Evolutionary conservation across 2,329 filamentous ascomycete species (phyloP).

Genomic region (Grosmannia penicillata): DNA sequence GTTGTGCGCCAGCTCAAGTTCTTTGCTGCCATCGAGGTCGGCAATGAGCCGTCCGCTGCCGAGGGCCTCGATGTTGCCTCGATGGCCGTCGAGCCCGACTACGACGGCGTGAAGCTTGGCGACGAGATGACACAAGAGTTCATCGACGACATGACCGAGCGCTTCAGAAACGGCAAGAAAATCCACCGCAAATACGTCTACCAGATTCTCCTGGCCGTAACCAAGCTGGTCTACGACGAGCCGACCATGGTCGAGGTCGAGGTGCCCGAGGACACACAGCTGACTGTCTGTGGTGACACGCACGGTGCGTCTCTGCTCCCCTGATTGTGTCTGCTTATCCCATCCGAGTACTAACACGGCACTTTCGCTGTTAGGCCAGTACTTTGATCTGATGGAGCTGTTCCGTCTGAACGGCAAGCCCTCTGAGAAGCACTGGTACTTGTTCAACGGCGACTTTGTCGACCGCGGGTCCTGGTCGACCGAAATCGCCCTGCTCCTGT

Average conservation of each 20-base stretch:
- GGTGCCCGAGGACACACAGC: conserved; percentile 58
- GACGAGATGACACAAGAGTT: conserved; percentile 91
- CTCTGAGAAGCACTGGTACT: conserved; percentile 73
- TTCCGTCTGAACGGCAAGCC: conserved; percentile 85
- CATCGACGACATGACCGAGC: conserved; percentile 89
- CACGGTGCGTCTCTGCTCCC: conserved; percentile 47
- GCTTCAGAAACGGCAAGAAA: conserved; percentile 94
- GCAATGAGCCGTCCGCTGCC: conserved; percentile 81
- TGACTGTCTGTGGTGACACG: conserved; percentile 95
- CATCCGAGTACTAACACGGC: conserved; percentile 10
- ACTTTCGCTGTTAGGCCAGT: conserved; percentile 59
- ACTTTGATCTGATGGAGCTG: conserved; percentile 91
- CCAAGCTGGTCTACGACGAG: conserved; percentile 81
- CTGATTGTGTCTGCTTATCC: neutral
- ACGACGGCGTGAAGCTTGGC: conserved; percentile 69
- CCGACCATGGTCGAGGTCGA: conserved; percentile 93
- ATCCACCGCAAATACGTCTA: conserved; percentile 94
- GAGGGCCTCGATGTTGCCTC: conserved; percentile 79
- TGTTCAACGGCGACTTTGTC: conserved; percentile 98
- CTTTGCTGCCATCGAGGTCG: conserved; percentile 85
- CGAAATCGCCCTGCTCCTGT: conserved; percentile 87
- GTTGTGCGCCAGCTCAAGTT: conserved; percentile 86
- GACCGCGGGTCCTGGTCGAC: conserved; percentile 95
- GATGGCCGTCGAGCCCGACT: conserved; percentile 67
- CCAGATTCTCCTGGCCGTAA: conserved; percentile 83